Evolutionary conservation across 75 land plant species (phyloP), one percentile per base, ranked within the genome.

Genomic region (Adiantum capillusveneris): DNA sequence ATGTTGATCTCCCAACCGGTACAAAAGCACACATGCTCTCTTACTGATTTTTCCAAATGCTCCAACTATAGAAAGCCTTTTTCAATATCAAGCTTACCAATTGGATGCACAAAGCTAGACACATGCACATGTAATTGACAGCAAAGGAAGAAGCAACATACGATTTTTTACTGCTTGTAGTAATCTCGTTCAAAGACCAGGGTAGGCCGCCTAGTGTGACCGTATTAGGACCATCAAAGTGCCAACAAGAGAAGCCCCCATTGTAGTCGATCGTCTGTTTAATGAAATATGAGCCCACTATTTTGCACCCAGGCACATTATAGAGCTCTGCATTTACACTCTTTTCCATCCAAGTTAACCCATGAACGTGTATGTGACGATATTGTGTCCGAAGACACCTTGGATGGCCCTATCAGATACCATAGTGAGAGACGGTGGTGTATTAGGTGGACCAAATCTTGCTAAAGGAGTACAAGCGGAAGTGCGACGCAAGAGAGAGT

Each of bases 271-370:
- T 25, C 16, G 17, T 42, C 19, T 41, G 26, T 44, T 60, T 60
- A 19, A 42, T 44, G 49, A 41, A 60, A 26, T 30, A 42, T 1
- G 62, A 19, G 42, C 62, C 62, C 42, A 39, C 16, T 26, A 21
- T 44, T 21, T 37, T 28, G 19, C 64, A 55, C 31, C 64, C 64
- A n/a, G 64, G 64, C 6, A 62, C 30, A 49, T 62, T 29, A 34
- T 62, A 62, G 18, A 62, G 53, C 20, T 62, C 31, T 19, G 53
- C 64, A 9, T 48, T 5, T 11, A 49, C n/a, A 19, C 54, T 30
- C 39, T 5, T 49, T 17, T 20, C 20, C 24, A 21, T 29, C 64
- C 64, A 62, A 17, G 21, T 19, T 11, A 9, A 16, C 1, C 54
- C 64, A 49, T 62, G 27, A 29, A 49, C 53, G 30, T 21, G 20